Evolutionary conservation across 129 eudicot genomes (phyloP), one percentile per base, ranked within the genome.

Genomic region (Centella asiatica): DNA sequence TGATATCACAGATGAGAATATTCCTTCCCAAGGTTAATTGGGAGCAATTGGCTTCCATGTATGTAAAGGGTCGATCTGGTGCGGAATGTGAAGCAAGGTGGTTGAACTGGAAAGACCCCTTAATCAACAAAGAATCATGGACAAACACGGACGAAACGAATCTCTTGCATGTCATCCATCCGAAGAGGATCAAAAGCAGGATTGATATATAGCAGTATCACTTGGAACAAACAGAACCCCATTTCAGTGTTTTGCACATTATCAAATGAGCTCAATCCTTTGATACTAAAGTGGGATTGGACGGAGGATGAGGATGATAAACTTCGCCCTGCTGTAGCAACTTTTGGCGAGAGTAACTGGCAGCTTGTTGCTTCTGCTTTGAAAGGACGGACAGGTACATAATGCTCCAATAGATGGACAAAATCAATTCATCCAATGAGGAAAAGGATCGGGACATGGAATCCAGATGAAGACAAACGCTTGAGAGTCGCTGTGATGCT

Each of bases 201-300:
- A 66, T 79, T 34, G 77, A 76, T 6, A n/a, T n/a, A 75, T 90
- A 61, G 81, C 97, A 10, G 73, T 51, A 31, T 57, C 78, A 40
- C 44, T 83, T 31, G 76, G 78, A 49, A 86, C 90, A 64, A 83
- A 83, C 32, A 70, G 95, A 80, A 90, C 95, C 5, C 97, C 95
- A 4, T 90, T 76, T 69, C 94, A 86, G 67, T 90, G 94, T 64
- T 65, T 90, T 74, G 72, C 86, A 13, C 97, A 89, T 54, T 90
- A 76, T 64, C 97, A 90, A 42, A 86, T 95, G 72, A 90, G 97
- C 94, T 90, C 20, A 90, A 90, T 77, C 87, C 94, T 40, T 86
- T 94, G 6, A 83, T 90, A 57, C 54, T 90, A 47, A 90, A 79
- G 50, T 75, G 78, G 46, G 94, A 78, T 71, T 90, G 97, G 97